Evolutionary conservation across 805 yeast species (phyloP).

Genomic region (Candida xiaguanensis): DNA sequence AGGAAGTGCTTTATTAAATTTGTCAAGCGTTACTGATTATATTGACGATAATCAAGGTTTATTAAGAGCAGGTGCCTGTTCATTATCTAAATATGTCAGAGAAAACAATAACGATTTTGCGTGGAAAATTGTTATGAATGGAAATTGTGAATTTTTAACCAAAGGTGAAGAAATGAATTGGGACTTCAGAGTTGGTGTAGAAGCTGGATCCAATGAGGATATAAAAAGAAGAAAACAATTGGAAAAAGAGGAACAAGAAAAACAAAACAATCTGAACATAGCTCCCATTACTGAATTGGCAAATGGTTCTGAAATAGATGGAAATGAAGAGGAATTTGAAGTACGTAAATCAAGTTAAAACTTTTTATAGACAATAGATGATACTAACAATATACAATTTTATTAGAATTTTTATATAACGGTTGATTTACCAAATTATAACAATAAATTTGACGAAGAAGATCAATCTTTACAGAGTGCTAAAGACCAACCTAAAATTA

Average conservation of each 20-base stretch:
- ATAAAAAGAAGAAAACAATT: slow-evolving; percentile 48
- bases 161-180: slow-evolving; percentile 93
- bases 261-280: slow-evolving; percentile 1
- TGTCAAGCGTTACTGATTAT: slow-evolving; percentile 46
- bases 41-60: slow-evolving; percentile 39
- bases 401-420: slow-evolving; percentile 33
- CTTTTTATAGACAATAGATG: slow-evolving; percentile 1
- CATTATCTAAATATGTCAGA: slow-evolving; percentile 59
- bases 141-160: slow-evolving; percentile 64
- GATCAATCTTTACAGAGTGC: not conserved
- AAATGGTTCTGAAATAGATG: slow-evolving; percentile 11
- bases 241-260: slow-evolving; percentile 8
- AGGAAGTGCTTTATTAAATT: slow-evolving; percentile 70
- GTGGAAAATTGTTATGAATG: slow-evolving; percentile 70
- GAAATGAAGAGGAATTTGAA: slow-evolving; percentile 18
- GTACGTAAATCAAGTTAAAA: slow-evolving; percentile 14
- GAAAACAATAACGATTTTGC: slow-evolving; percentile 17
- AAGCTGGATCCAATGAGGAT: slow-evolving; percentile 90
- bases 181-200: slow-evolving; percentile 72
- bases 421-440: slow-evolving; percentile 26
- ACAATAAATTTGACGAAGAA: slow-evolving; percentile 5
- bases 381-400: slow-evolving; percentile 16
- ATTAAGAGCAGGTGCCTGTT: slow-evolving; percentile 78
- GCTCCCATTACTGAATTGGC: slow-evolving; percentile 19
- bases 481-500: slow-evolving; percentile 8